Evolutionary conservation across 176 grass and related monocot genomes (phyloP).

Genomic region (Juncus effusus): DNA sequence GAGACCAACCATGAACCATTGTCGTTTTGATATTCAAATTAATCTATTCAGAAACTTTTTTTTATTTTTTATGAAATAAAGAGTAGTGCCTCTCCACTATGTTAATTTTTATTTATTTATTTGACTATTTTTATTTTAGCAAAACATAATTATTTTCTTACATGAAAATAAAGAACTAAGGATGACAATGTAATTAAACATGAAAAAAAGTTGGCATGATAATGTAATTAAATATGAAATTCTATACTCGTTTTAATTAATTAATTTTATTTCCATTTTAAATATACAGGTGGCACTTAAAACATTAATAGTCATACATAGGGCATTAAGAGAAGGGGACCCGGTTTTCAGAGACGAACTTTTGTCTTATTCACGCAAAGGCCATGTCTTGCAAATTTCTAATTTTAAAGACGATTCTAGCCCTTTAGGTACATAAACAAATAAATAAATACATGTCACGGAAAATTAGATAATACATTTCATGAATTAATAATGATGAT

Average conservation of each 20-base stretch:
- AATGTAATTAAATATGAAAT: background rate
- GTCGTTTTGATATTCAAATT: too few species aligned
- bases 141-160: slow-evolving; percentile 12
- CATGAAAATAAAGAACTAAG: background rate
- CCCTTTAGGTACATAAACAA: slow-evolving; percentile 53
- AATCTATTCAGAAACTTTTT: too few species aligned
- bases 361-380: slow-evolving; percentile 77
- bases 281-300: slow-evolving; percentile 77
- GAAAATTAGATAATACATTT: too few species aligned
- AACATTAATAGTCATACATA: slow-evolving; percentile 86
- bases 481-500: too few species aligned
- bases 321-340: slow-evolving; percentile 77
- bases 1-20: too few species aligned
- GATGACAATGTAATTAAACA: too few species aligned
- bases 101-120: slow-evolving; percentile 12
- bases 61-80: background rate
- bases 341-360: slow-evolving; percentile 78
- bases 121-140: slow-evolving; percentile 19
- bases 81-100: slow-evolving; percentile 30
- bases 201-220: too few species aligned
- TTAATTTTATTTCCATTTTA: slow-evolving; percentile 3
- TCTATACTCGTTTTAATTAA: too few species aligned
- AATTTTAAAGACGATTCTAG: slow-evolving; percentile 92
- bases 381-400: slow-evolving; percentile 79
- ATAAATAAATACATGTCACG: too few species aligned